Evolutionary conservation across 805 yeast species (phyloP).

Genomic region (Candida argentea): DNA sequence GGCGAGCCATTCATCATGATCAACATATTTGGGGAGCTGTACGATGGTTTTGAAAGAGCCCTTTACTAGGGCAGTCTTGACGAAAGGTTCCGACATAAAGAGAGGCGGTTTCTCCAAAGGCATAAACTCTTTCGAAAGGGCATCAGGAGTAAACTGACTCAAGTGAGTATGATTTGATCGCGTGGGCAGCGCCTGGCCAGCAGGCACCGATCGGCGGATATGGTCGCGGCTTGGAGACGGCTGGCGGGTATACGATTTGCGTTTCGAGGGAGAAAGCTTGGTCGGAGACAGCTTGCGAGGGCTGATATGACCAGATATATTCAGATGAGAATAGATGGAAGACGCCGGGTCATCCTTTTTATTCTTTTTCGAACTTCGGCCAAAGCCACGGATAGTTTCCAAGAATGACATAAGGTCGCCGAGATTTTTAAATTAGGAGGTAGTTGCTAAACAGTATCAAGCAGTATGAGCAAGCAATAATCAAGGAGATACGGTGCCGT

Average conservation of each 20-base stretch:
- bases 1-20: conserved; percentile 92
- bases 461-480: no score
- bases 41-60: conserved; percentile 96
- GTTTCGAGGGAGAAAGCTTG: conserved; percentile 33
- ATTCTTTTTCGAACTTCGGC: conserved; percentile 35
- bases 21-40: conserved; percentile 90
- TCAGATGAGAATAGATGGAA: conserved; percentile 22
- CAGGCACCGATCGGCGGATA: conserved; percentile 4
- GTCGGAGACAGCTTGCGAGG: conserved; percentile 30
- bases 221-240: conserved; percentile 18
- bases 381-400: conserved; percentile 38
- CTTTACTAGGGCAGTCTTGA: conserved; percentile 87
- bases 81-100: conserved; percentile 86
- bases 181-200: conserved; percentile 5
- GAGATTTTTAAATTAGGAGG: no score
- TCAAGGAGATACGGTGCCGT: no score
- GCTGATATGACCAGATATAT: conserved; percentile 23
- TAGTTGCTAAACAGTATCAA: no score
- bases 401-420: conserved; percentile 44
- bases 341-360: conserved; percentile 27
- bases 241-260: conserved; percentile 13
- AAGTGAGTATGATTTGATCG: conserved; percentile 5
- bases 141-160: conserved; percentile 3
- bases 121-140: conserved; percentile 9
- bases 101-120: conserved; percentile 36